These are phyloP conservation scores for Candida oleophila DNA, from an alignment of 805 yeast species.

Conservation along the genomic window DNA sequence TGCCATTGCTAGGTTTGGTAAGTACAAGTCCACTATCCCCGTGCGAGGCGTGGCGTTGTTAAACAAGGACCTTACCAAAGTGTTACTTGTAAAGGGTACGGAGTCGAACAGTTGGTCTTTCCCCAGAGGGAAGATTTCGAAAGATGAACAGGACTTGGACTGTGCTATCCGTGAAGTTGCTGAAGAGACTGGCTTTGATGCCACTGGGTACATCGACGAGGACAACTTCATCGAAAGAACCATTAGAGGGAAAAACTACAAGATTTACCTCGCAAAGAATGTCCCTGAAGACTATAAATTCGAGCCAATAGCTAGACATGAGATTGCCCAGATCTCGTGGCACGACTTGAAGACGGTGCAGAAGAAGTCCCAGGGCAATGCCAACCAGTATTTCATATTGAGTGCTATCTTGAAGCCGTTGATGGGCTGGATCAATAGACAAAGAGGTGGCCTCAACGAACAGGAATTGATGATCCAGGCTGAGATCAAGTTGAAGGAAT, in stretches of 20 bases:
- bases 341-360: slow-evolving; percentile 47
- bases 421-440: slow-evolving; percentile 53
- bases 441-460: slow-evolving; percentile 50
- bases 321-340: slow-evolving; percentile 85
- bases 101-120: slow-evolving; percentile 86
- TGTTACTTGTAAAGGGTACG: slow-evolving; percentile 80
- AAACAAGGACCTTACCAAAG: slow-evolving; percentile 65
- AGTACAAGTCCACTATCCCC: slow-evolving; percentile 86
- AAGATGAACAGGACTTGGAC: slow-evolving; percentile 81
- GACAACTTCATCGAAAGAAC: slow-evolving; percentile 79
- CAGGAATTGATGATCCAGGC: slow-evolving; percentile 61
- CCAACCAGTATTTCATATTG: slow-evolving; percentile 44
- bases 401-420: slow-evolving; percentile 51
- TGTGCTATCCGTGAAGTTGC: slow-evolving; percentile 91
- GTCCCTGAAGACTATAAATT: slow-evolving; percentile 78
- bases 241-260: slow-evolving; percentile 78
- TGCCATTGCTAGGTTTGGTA: slow-evolving; percentile 76
- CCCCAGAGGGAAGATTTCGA: slow-evolving; percentile 95
- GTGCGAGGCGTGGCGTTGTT: slow-evolving; percentile 94
- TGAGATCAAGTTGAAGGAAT: slow-evolving; percentile 60
- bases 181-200: slow-evolving; percentile 94
- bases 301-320: slow-evolving; percentile 81
- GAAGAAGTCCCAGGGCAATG: slow-evolving; percentile 40
- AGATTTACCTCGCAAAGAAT: slow-evolving; percentile 72
- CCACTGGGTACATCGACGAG: slow-evolving; percentile 62